phyloP scores from a whole-genome alignment of 75 land plant genomes.

The Azolla pinnata region DNA sequence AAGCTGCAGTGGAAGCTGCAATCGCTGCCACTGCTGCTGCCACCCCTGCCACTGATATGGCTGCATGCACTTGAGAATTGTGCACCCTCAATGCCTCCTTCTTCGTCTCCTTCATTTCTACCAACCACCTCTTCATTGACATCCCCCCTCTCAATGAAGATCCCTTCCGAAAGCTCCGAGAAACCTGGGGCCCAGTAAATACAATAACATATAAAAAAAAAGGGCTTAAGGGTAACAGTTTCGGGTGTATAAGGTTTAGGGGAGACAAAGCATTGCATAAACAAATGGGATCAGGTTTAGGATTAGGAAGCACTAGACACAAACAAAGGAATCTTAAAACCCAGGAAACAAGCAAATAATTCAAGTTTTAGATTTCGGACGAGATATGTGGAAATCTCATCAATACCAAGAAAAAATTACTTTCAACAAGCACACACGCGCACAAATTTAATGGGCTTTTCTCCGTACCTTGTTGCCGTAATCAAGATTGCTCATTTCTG shows the following conservation, averaged over 20 bases:
- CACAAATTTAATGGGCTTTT: too few relatives aligned
- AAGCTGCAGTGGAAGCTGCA: constrained; percentile 77
- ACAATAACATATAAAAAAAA: too few relatives aligned
- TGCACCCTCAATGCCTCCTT: constrained; percentile 75
- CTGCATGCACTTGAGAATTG: constrained; percentile 88
- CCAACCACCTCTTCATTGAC: constrained; percentile 74
- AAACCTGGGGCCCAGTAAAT: constrained; percentile 5
- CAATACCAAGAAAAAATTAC: neutral
- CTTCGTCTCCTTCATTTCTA: constrained; percentile 68
- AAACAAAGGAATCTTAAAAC: too few relatives aligned
- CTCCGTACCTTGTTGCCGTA: constrained; percentile 1
- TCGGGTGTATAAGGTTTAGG: too few relatives aligned
- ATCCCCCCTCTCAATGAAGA: constrained; percentile 28
- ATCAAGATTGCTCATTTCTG: constrained; percentile 23
- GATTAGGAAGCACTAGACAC: too few relatives aligned
- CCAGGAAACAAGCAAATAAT: too few relatives aligned
- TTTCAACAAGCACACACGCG: neutral
- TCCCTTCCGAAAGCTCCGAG: constrained; percentile 17
- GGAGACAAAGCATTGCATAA: too few relatives aligned
- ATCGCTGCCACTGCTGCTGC: constrained; percentile 91
- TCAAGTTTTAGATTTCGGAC: too few relatives aligned
- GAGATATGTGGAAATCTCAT: neutral
- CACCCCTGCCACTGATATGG: constrained; percentile 83
- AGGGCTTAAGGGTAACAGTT: too few relatives aligned
- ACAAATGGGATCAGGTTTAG: too few relatives aligned